phyloP scores from a whole-genome alignment of 1,284 basidiomycete species.

The Leucoagaricus sp. region DNA sequence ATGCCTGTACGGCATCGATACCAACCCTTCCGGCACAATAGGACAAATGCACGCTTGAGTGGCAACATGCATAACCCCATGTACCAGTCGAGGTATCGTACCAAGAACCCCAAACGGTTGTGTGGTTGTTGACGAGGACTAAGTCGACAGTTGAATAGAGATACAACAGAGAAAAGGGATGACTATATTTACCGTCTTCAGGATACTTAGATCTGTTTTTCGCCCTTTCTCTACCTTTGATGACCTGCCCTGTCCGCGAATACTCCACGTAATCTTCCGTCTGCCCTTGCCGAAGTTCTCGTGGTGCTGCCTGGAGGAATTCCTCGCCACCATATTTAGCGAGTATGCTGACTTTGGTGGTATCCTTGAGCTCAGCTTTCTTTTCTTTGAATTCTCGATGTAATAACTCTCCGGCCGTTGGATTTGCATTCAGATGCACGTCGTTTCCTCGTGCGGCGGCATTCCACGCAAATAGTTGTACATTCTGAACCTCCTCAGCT shows the following conservation, averaged over 20 bases:
- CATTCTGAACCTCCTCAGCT: constrained; percentile 85
- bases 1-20: constrained; percentile 76
- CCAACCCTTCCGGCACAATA: constrained; percentile 94
- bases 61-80: constrained; percentile 98
- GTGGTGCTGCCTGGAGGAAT: constrained; percentile 86
- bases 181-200: constrained; percentile 78
- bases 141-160: constrained; percentile 13
- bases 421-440: constrained; percentile 94
- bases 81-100: constrained; percentile 70
- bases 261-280: constrained; percentile 99
- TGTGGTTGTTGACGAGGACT: constrained; percentile 96
- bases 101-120: constrained; percentile 95
- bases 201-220: constrained; percentile 90
- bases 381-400: constrained; percentile 91
- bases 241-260: constrained; percentile 86
- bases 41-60: constrained; percentile 82
- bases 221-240: constrained; percentile 89
- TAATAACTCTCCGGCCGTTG: constrained; percentile 91
- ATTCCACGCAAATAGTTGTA: constrained; percentile 98
- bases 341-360: constrained; percentile 84
- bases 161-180: constrained; percentile 7
- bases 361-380: constrained; percentile 90
- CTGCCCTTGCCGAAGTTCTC: constrained; percentile 90
- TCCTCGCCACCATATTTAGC: constrained; percentile 93
- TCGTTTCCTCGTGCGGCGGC: constrained; percentile 92